Percentiles rank a stretch among this genome's conserved stretches.
These are phyloP conservation scores for Ustilago bromivora DNA, from an alignment of 1,284 basidiomycete species.

Conservation along the genomic window DNA sequence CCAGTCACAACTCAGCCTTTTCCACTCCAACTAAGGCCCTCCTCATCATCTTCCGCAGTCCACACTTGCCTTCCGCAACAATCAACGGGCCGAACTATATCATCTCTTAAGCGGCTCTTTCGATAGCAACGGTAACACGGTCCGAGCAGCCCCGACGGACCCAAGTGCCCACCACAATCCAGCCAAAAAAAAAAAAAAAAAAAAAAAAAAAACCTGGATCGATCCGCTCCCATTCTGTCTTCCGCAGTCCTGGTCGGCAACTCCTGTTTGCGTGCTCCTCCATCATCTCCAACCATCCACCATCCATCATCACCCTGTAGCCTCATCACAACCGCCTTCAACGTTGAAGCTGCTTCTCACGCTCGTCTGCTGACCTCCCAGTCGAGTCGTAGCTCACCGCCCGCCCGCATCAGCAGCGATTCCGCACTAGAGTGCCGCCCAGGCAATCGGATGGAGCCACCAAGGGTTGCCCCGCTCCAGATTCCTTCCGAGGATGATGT, in stretches of 20 bases:
- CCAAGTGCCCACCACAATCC: background rate
- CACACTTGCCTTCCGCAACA: background rate
- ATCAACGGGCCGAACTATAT: background rate
- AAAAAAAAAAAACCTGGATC: too few species aligned
- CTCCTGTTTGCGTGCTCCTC: background rate
- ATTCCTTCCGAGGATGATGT: slow-evolving; percentile 54
- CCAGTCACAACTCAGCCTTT: slow-evolving; percentile 4
- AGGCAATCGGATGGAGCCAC: slow-evolving; percentile 46
- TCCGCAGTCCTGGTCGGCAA: background rate
- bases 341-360: background rate
- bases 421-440: slow-evolving; percentile 26
- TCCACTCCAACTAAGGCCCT: background rate
- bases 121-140: background rate
- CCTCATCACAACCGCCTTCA: background rate
- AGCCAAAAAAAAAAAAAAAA: too few species aligned
- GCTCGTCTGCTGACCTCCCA: slow-evolving; percentile 1
- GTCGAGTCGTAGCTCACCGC: slow-evolving; percentile 2
- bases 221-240: background rate
- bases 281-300: background rate
- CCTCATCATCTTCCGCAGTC: background rate
- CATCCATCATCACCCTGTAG: background rate
- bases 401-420: slow-evolving; percentile 1
- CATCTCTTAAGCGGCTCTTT: background rate
- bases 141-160: background rate
- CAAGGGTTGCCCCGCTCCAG: slow-evolving; percentile 40